These are phyloP conservation scores for Parathielavia appendiculata DNA, from an alignment of 495 filamentous ascomycete genomes.

Conservation along the genomic window DNA sequence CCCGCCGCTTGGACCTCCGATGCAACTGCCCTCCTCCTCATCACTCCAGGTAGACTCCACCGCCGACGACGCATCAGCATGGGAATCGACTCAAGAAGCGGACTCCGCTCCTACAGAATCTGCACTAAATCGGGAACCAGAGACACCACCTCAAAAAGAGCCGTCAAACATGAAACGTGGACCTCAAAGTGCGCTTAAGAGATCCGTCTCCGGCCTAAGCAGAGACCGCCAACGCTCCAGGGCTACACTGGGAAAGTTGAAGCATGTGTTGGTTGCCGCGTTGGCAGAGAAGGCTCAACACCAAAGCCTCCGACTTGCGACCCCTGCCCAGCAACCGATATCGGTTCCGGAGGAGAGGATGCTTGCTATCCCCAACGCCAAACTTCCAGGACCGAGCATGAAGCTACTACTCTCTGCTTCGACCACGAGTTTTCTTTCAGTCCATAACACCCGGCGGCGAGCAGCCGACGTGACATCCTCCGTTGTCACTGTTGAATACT, in stretches of 20 bases:
- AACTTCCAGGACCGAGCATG: not conserved
- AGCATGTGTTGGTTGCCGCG: not conserved
- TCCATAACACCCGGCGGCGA: slow-evolving; percentile 51
- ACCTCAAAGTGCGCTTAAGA: slow-evolving; percentile 30
- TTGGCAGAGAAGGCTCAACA: not conserved
- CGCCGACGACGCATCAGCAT: not conserved
- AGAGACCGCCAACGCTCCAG: slow-evolving; percentile 31
- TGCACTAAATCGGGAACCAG: not conserved
- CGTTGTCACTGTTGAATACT: slow-evolving; percentile 40
- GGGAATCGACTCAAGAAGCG: not conserved
- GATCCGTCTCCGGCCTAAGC: slow-evolving; percentile 26
- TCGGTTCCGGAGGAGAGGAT: not conserved
- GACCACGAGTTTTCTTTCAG: slow-evolving; percentile 44
- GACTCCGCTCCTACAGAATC: not conserved
- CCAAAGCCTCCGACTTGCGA: not conserved
- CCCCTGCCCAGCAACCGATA: not conserved
- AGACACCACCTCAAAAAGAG: not conserved
- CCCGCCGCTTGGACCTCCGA: not conserved
- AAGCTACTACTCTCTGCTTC: slow-evolving; percentile 30
- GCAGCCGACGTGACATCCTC: slow-evolving; percentile 59
- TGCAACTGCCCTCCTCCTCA: not conserved
- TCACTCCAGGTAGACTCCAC: not conserved
- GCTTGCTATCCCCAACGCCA: too few species aligned
- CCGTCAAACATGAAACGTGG: slow-evolving; percentile 23
- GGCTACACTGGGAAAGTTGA: slow-evolving; percentile 16